Conservation (phyloP, 805 yeast genomes). For the Starmerella tilneyi region DNA sequence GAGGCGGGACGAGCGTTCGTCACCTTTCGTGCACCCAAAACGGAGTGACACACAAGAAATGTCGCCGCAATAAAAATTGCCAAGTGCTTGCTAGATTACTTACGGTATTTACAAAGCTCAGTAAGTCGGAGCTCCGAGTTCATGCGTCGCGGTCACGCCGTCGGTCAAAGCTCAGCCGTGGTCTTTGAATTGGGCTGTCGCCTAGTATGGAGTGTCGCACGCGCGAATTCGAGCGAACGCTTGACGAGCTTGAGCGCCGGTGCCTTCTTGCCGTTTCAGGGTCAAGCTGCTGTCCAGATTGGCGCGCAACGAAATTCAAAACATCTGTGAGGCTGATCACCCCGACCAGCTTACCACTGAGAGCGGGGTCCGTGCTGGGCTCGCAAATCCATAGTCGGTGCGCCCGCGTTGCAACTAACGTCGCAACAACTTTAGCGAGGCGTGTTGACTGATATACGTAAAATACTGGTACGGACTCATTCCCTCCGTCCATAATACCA, state of each 20-base stretch:
- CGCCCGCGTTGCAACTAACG: conserved; percentile 86
- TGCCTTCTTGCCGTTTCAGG: conserved; percentile 83
- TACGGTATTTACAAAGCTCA: neutral
- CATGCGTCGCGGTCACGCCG: conserved; percentile 4
- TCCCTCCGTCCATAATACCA: conserved; percentile 78
- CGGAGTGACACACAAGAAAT: too few relatives aligned
- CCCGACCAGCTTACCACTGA: conserved; percentile 71
- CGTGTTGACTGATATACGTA: conserved; percentile 75
- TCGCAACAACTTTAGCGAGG: conserved; percentile 81
- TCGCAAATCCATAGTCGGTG: conserved; percentile 52
- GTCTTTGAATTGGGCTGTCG: conserved; percentile 13
- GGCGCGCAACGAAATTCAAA: conserved; percentile 65
- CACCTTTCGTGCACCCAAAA: too few relatives aligned
- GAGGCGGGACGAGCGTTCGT: too few relatives aligned
- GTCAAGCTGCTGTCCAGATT: conserved; percentile 61
- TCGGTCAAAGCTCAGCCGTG: conserved; percentile 21
- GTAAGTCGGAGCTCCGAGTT: neutral
- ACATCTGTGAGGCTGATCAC: conserved; percentile 89
- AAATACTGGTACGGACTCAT: conserved; percentile 93
- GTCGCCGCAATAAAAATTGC: too few relatives aligned
- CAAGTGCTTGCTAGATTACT: too few relatives aligned
- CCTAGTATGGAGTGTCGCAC: conserved; percentile 19
- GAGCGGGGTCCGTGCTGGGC: conserved; percentile 25
- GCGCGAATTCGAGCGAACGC: conserved; percentile 24
- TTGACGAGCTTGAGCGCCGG: conserved; percentile 41